These are phyloP conservation scores for Suillus brevipes DNA, from an alignment of 768 basidiomycete species.

Conservation along the genomic window DNA sequence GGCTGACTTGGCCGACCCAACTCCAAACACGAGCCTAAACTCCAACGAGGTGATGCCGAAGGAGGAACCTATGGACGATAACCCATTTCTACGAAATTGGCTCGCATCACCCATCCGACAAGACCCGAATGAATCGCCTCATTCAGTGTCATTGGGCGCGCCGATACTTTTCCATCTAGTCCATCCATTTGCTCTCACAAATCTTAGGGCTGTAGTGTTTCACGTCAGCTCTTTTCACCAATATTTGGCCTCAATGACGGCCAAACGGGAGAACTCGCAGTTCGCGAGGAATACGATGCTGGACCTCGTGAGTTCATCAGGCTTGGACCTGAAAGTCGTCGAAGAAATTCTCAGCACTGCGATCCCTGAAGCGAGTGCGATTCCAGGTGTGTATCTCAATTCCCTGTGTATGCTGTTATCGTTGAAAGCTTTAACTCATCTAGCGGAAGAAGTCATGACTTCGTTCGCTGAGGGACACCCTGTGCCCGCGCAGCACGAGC, in stretches of 20 bases:
- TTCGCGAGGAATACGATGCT: conserved; percentile 63
- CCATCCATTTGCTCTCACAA: conserved; percentile 61
- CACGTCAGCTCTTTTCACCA: conserved; percentile 62
- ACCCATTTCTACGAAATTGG: conserved; percentile 28
- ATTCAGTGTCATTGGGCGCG: conserved; percentile 28
- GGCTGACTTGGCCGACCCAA: conserved; percentile 25
- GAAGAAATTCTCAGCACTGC: conserved; percentile 47
- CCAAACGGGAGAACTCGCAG: conserved; percentile 61
- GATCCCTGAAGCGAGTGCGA: conserved; percentile 21
- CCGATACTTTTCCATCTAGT: conserved; percentile 57
- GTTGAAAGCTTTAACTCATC: conserved; percentile 15
- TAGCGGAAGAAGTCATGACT: conserved; percentile 52
- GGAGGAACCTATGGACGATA: conserved; percentile 30
- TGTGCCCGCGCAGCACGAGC: conserved; percentile 42
- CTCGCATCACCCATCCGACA: conserved; percentile 26
- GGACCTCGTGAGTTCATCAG: conserved; percentile 65
- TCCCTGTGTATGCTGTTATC: neutral
- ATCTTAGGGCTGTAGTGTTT: conserved; percentile 47
- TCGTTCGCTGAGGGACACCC: conserved; percentile 66
- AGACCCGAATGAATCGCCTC: conserved; percentile 19
- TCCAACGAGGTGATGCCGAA: conserved; percentile 18
- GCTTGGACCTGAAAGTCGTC: conserved; percentile 57
- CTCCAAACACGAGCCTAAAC: neutral
- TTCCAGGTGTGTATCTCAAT: conserved; percentile 20
- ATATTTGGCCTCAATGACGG: conserved; percentile 51